These are phyloP conservation scores for Camptophora hylomeconis DNA, from an alignment of 2,329 filamentous ascomycete genomes.

Conservation along the genomic window DNA sequence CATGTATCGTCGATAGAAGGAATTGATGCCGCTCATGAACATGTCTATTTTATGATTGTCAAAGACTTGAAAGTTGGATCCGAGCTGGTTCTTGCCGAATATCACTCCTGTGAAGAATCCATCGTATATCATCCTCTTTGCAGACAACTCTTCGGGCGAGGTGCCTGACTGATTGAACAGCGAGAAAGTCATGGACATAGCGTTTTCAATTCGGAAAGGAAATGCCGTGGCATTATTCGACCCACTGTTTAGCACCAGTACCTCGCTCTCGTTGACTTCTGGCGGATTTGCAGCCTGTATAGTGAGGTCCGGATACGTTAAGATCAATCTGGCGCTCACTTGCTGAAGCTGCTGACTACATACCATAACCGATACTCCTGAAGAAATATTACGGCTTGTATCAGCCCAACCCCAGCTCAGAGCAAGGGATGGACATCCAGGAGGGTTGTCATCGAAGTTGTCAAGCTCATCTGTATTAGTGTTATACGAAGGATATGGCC, in stretches of 20 bases:
- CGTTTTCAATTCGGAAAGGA: slow-evolving; percentile 7
- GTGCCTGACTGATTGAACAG: slow-evolving; percentile 10
- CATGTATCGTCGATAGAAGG: slow-evolving; percentile 16
- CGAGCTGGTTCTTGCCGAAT: slow-evolving; percentile 7
- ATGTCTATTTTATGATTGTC: neutral
- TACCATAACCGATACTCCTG: slow-evolving; percentile 4
- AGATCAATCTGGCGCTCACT: slow-evolving; percentile 4
- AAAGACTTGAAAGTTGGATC: no score
- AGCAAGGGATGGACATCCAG: slow-evolving; percentile 13
- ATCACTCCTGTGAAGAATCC: slow-evolving; percentile 13
- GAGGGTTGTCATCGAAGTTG: slow-evolving; percentile 10
- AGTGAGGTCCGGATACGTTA: slow-evolving; percentile 1
- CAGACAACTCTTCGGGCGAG: no score
- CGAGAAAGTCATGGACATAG: slow-evolving; percentile 8
- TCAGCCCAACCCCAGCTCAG: slow-evolving; percentile 10
- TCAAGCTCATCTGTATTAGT: slow-evolving; percentile 7
- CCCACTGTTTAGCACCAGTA: slow-evolving; percentile 3
- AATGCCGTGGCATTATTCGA: no score
- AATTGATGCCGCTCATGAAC: slow-evolving; percentile 3
- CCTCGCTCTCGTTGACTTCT: slow-evolving; percentile 4
- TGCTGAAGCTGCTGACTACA: slow-evolving; percentile 13
- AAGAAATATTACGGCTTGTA: neutral
- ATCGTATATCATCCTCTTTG: slow-evolving; percentile 9
- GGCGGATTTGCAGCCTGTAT: slow-evolving; percentile 5
- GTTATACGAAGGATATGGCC: slow-evolving; percentile 7